A percentile compares a stretch with the other conserved stretches of the same genome.
Conservation (phyloP, 2,329 filamentous ascomycete genomes). For the Leptographium wingfieldii region DNA sequence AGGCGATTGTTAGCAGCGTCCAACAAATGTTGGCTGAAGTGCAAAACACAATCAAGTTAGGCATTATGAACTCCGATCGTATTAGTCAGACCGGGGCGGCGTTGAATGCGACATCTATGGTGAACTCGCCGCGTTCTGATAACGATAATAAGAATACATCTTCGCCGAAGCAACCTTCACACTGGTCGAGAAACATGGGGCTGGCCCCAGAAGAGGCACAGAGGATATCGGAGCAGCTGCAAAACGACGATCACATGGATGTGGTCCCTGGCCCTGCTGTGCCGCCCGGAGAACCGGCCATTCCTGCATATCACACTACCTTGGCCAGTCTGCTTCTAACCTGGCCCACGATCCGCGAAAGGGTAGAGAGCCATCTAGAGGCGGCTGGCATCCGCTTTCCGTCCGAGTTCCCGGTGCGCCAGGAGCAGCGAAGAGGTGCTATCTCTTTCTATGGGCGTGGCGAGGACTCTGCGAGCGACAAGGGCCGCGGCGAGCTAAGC, state of each 20-base stretch:
- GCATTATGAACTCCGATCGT: neutral
- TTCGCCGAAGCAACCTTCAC: conserved; percentile 3
- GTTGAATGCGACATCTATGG: neutral
- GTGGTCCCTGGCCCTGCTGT: conserved; percentile 35
- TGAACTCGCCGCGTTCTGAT: neutral
- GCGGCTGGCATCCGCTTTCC: conserved; percentile 40
- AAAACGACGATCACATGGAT: conserved; percentile 36
- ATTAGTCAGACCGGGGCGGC: neutral
- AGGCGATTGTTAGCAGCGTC: neutral
- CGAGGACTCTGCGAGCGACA: conserved; percentile 38
- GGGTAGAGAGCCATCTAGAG: conserved; percentile 43
- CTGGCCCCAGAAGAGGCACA: conserved; percentile 19
- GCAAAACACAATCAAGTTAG: neutral
- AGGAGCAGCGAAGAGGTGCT: conserved; percentile 61
- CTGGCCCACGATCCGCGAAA: conserved; percentile 53
- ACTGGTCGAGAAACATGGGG: conserved; percentile 2
- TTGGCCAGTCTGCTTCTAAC: conserved; percentile 71
- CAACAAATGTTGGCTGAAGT: neutral
- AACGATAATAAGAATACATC: conserved; percentile 14
- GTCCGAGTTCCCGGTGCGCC: conserved; percentile 62
- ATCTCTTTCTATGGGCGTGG: conserved; percentile 68
- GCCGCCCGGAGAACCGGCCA: conserved; percentile 49
- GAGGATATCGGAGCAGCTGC: conserved; percentile 21
- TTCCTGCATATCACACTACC: conserved; percentile 79
- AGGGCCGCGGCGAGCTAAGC: neutral